Evolutionary conservation across 2,329 filamentous ascomycete species (phyloP).

Genomic region (Malbranchea cinnamomea): DNA sequence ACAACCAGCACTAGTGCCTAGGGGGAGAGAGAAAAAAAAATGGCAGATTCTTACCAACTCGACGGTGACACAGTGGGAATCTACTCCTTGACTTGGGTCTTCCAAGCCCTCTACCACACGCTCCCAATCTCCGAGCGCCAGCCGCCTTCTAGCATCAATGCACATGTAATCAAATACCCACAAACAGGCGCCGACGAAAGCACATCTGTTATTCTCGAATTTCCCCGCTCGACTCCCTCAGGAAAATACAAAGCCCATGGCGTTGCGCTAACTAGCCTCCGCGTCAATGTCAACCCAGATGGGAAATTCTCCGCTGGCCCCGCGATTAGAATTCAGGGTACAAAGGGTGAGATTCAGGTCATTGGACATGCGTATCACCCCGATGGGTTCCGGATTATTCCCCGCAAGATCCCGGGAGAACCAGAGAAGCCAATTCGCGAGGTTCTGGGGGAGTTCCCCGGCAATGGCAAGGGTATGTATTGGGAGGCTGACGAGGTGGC

Average conservation of each 20-base stretch:
- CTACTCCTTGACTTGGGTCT: slow-evolving; percentile 81
- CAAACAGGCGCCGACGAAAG: slow-evolving; percentile 61
- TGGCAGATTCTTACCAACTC: background rate
- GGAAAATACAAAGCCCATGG: slow-evolving; percentile 47
- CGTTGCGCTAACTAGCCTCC: slow-evolving; percentile 53
- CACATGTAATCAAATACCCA: slow-evolving; percentile 57
- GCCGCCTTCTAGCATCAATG: slow-evolving; percentile 47
- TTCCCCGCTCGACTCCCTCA: slow-evolving; percentile 42
- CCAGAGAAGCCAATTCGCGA: slow-evolving; percentile 21
- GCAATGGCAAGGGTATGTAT: slow-evolving; percentile 67
- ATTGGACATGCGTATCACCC: slow-evolving; percentile 57
- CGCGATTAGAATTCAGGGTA: slow-evolving; percentile 65
- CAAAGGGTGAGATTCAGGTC: slow-evolving; percentile 69
- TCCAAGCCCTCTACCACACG: slow-evolving; percentile 74
- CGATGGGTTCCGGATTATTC: slow-evolving; percentile 48
- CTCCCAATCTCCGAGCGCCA: slow-evolving; percentile 50
- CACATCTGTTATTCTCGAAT: slow-evolving; percentile 63
- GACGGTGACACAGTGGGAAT: slow-evolving; percentile 46
- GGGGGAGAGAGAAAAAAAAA: background rate
- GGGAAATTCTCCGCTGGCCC: slow-evolving; percentile 45
- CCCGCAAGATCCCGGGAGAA: slow-evolving; percentile 32
- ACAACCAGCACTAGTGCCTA: background rate
- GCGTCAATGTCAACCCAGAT: slow-evolving; percentile 47
- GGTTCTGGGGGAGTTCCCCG: slow-evolving; percentile 32
- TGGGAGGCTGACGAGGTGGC: slow-evolving; percentile 75